These are phyloP conservation scores for Rubroboletus satanas DNA, from an alignment of 768 basidiomycete species.

Conservation along the genomic window DNA sequence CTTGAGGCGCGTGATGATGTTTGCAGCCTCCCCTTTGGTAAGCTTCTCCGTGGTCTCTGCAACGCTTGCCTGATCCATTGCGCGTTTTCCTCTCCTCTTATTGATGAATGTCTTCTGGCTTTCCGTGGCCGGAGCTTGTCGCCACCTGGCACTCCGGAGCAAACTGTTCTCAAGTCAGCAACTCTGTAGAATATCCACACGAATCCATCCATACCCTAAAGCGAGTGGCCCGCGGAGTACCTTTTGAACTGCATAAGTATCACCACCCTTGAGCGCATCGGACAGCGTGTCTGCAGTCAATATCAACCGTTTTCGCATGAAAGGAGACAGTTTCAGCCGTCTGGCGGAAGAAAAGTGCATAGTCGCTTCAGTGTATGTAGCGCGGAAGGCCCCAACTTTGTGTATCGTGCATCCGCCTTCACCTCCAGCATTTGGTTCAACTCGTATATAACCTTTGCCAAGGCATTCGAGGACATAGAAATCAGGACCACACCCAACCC, in stretches of 20 bases:
- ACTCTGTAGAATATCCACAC: neutral
- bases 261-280: slow-evolving; percentile 64
- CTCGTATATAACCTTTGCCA: slow-evolving; percentile 63
- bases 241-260: slow-evolving; percentile 58
- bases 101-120: slow-evolving; percentile 54
- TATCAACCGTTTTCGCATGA: slow-evolving; percentile 48
- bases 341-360: slow-evolving; percentile 43
- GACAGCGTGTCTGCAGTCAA: slow-evolving; percentile 50
- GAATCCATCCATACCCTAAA: slow-evolving; percentile 42
- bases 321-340: slow-evolving; percentile 49
- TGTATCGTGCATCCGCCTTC: slow-evolving; percentile 28
- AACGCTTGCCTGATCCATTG: slow-evolving; percentile 15
- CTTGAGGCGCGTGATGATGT: slow-evolving; percentile 71
- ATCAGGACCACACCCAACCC: slow-evolving; percentile 76
- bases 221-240: slow-evolving; percentile 48
- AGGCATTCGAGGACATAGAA: slow-evolving; percentile 73
- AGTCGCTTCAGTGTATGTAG: slow-evolving; percentile 51
- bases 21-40: slow-evolving; percentile 77
- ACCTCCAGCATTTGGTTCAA: slow-evolving; percentile 44
- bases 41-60: slow-evolving; percentile 38
- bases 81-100: slow-evolving; percentile 45
- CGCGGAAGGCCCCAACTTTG: slow-evolving; percentile 34
- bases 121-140: slow-evolving; percentile 55
- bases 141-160: slow-evolving; percentile 63
- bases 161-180: slow-evolving; percentile 39